Conservation (phyloP, 2,329 filamentous ascomycete genomes). For the Lanzia echinophila region DNA sequence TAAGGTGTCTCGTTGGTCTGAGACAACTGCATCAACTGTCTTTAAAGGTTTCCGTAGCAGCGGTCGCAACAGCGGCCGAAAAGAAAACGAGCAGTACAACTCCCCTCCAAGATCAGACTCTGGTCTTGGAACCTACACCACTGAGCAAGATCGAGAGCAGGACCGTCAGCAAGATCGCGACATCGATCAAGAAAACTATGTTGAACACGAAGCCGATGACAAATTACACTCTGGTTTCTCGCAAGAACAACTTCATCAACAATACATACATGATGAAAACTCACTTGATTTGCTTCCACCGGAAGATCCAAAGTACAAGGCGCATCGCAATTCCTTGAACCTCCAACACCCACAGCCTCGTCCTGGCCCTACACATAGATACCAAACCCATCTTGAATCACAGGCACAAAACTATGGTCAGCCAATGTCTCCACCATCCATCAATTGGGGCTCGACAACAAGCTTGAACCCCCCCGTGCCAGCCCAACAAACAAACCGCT, state of each 20-base stretch:
- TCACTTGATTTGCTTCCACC: conserved; percentile 14
- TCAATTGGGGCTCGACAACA: conserved; percentile 57
- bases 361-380: conserved; percentile 65
- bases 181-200: conserved; percentile 1
- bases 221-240: conserved; percentile 52
- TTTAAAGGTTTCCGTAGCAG: conserved; percentile 70
- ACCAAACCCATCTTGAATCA: conserved; percentile 66
- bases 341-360: conserved; percentile 74
- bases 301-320: conserved; percentile 74
- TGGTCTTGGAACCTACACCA: conserved; percentile 53
- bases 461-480: conserved; percentile 43
- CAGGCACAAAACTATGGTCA: conserved; percentile 61
- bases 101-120: conserved; percentile 67
- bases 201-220: conserved; percentile 39
- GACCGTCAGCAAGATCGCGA: background rate
- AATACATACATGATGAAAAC: conserved; percentile 22
- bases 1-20: conserved; percentile 95
- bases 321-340: conserved; percentile 73
- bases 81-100: conserved; percentile 21
- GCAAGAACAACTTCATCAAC: conserved; percentile 37
- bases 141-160: conserved; percentile 3
- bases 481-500: conserved; percentile 49
- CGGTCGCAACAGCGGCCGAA: conserved; percentile 49
- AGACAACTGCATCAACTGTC: conserved; percentile 86
- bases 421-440: conserved; percentile 52